Percentiles rank a stretch among this genome's conserved stretches.
Conservation (phyloP, 2,329 filamentous ascomycete species). For the Ophiognomonia clavigignenti-juglandacearum region DNA sequence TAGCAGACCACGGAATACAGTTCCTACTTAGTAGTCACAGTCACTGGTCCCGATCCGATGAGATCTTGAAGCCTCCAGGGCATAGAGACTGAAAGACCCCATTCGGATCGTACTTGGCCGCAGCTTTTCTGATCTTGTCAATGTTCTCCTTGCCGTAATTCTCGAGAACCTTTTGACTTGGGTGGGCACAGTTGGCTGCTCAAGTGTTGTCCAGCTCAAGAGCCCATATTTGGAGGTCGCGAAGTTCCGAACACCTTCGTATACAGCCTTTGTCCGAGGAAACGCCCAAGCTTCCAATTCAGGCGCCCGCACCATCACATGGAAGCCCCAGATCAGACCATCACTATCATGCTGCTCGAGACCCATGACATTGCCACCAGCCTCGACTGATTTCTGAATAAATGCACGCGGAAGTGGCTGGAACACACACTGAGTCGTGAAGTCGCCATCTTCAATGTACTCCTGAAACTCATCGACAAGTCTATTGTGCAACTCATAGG, state of each 20-base stretch:
- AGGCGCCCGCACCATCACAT: too few relatives aligned
- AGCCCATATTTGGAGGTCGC: background rate
- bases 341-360: too few relatives aligned
- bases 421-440: background rate
- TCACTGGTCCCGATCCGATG: too few relatives aligned
- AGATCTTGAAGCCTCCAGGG: background rate
- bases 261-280: too few relatives aligned
- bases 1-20: too few relatives aligned
- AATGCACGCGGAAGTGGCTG: background rate
- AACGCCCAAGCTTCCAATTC: too few relatives aligned
- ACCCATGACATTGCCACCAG: background rate
- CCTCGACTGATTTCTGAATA: background rate
- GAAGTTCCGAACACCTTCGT: background rate
- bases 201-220: too few relatives aligned
- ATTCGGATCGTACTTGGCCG: background rate
- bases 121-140: background rate
- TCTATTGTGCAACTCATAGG: background rate
- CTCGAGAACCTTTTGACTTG: background rate
- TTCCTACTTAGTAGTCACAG: too few relatives aligned
- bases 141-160: conserved; percentile 1
- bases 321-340: too few relatives aligned
- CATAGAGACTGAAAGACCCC: background rate
- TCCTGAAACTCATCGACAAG: background rate
- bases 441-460: background rate
- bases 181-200: background rate